phyloP scores from a whole-genome alignment of 2,329 filamentous ascomycete genomes.

The Fusarium euwallaceae region DNA sequence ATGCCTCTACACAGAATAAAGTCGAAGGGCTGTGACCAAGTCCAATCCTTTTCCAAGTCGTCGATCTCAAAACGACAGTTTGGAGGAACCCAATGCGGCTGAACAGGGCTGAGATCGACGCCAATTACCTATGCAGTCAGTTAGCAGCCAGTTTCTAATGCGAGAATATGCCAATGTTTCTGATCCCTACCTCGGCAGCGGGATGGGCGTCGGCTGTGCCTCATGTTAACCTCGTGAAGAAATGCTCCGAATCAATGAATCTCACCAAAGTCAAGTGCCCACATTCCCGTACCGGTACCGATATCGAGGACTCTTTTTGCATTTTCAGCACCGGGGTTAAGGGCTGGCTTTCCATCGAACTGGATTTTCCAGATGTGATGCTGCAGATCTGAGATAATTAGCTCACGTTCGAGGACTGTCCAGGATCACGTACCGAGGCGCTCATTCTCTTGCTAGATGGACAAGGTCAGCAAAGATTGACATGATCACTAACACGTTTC shows the following conservation, averaged over 20 bases:
- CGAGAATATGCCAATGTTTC: neutral
- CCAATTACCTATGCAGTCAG: slow-evolving; percentile 26
- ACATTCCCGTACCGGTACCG: slow-evolving; percentile 45
- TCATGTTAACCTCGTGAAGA: neutral
- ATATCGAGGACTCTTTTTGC: slow-evolving; percentile 45
- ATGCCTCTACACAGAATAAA: slow-evolving; percentile 42
- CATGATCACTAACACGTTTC: neutral
- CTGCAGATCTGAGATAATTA: slow-evolving; percentile 20
- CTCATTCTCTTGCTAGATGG: slow-evolving; percentile 32
- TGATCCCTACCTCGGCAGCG: slow-evolving; percentile 17
- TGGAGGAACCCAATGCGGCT: slow-evolving; percentile 36
- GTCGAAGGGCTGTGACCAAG: slow-evolving; percentile 40
- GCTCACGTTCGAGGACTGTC: neutral
- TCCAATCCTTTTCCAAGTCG: slow-evolving; percentile 46
- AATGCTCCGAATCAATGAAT: neutral
- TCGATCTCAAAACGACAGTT: slow-evolving; percentile 44
- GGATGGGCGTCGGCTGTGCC: slow-evolving; percentile 30
- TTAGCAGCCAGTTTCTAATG: neutral
- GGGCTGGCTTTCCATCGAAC: slow-evolving; percentile 25
- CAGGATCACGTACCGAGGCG: slow-evolving; percentile 23
- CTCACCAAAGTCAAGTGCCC: slow-evolving; percentile 45
- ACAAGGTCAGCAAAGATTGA: neutral
- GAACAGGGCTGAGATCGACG: slow-evolving; percentile 39
- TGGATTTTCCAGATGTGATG: slow-evolving; percentile 34
- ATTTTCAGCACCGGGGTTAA: slow-evolving; percentile 18